Base-by-base conservation (phyloP, 2,329 filamentous ascomycete genomes). In the Furcasterigmium furcatum region DNA sequence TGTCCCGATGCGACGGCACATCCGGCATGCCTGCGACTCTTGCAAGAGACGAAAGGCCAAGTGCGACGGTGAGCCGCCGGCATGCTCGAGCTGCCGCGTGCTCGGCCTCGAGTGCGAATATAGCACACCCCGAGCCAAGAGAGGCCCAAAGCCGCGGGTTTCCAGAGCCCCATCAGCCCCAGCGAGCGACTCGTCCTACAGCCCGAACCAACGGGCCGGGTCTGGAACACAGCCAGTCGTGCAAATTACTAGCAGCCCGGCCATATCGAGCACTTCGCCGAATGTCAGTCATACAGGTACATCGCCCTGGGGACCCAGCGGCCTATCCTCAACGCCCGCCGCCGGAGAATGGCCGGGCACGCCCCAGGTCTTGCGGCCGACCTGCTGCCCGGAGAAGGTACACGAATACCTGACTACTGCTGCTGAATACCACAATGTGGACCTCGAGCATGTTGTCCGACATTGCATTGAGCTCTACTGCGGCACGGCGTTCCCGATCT, bases 41-140 rank as follows among this genome's bases (percentile, higher is more conserved):
- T 50, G 48, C 21, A 45, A 45, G 24, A 38, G 42, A 16, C 45
- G 48, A 2, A 50, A 50, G 25, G 48, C 47, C 45, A 50, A 50
- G 39, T 43, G 41, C 41, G 41, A 43, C 16, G 41, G 29, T 21
- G 19, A 38, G 21, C 12, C 41, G 21, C 41, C 41, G 7, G 8
- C 19, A 6, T 43, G 41, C 16, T 27, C 29, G n/a, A 43, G 32
- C 10, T 43, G 41, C 12, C 41, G 41, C 20, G 32, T 32, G n/a
- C 32, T 32, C 22, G 18, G 16, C 21, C 24, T 43, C 9, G 30
- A 22, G 19, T 43, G 41, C 16, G 25, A 36, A 13, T 43, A 43
- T 14, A 32, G 32, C 13, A n/a, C 36, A n/a, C 41, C 41, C 13
- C 32, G 41, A 30, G 21, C 21, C 9, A 43, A 43, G 18, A 30